These are phyloP conservation scores for Rhodocollybia butyracea DNA, from an alignment of 768 basidiomycete species.

Conservation along the genomic window DNA sequence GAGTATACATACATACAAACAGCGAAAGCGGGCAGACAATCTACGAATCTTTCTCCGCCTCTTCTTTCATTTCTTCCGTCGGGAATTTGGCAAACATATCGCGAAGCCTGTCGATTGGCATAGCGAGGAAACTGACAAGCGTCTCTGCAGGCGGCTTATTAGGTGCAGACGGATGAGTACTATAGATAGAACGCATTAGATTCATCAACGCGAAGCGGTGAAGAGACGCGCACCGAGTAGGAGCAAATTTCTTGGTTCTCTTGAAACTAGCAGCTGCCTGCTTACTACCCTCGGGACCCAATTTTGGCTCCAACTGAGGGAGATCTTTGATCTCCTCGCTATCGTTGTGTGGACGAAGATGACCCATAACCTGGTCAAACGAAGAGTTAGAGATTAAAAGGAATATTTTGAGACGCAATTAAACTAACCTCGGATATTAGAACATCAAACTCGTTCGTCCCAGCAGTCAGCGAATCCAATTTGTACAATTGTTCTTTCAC, in stretches of 20 bases:
- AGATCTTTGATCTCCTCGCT: conserved; percentile 58
- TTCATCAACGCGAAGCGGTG: not conserved
- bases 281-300: conserved; percentile 41
- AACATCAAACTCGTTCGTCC: conserved; percentile 38
- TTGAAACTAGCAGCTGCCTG: conserved; percentile 46
- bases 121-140: conserved; percentile 46
- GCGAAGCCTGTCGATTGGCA: conserved; percentile 57
- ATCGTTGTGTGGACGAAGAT: conserved; percentile 51
- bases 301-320: conserved; percentile 45
- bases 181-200: not conserved
- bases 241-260: conserved; percentile 59
- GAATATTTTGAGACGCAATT: not conserved
- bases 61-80: conserved; percentile 47
- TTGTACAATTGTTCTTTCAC: conserved; percentile 41
- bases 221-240: conserved; percentile 43
- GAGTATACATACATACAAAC: too few relatives aligned
- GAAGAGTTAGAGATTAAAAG: not conserved
- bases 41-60: conserved; percentile 10
- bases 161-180: conserved; percentile 49
- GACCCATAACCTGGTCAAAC: conserved; percentile 34
- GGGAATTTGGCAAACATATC: conserved; percentile 57
- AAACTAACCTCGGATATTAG: conserved; percentile 27
- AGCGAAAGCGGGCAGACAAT: too few relatives aligned
- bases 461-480: conserved; percentile 42
- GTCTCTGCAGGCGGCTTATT: conserved; percentile 63